phyloP scores from a whole-genome alignment of 495 filamentous ascomycete species.

The Penicillium canescens region DNA sequence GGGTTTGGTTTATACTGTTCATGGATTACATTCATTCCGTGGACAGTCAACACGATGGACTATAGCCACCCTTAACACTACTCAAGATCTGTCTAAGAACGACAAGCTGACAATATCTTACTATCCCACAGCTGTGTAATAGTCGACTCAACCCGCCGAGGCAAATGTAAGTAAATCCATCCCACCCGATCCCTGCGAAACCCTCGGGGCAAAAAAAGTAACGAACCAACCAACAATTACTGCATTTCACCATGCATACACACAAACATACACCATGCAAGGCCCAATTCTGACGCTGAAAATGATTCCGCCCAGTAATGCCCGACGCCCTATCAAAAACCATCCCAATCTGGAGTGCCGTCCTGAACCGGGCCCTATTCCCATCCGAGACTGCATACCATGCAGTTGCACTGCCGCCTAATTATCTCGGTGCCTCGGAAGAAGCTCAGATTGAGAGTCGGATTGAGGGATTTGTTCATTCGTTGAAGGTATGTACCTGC shows the following conservation, averaged over 20 bases:
- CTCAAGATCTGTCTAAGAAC: background rate
- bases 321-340: conserved; percentile 94
- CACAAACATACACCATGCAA: no score
- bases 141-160: conserved; percentile 90
- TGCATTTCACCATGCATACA: conserved; percentile 2
- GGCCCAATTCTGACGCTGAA: no score
- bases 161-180: conserved; percentile 64
- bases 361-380: conserved; percentile 81
- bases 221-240: background rate
- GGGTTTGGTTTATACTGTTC: background rate
- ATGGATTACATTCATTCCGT: background rate
- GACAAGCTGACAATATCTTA: conserved; percentile 5
- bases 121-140: conserved; percentile 69
- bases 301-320: conserved; percentile 55
- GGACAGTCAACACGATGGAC: background rate
- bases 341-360: conserved; percentile 87
- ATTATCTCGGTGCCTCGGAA: conserved; percentile 70
- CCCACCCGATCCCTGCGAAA: background rate
- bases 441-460: conserved; percentile 72
- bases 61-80: background rate
- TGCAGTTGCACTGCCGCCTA: conserved; percentile 62
- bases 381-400: conserved; percentile 51
- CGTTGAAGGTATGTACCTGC: conserved; percentile 50
- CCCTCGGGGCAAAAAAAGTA: no score
- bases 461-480: conserved; percentile 64